Evolutionary conservation across 257 asterid genomes (phyloP).

Genomic region (Marsdenia floribunda): DNA sequence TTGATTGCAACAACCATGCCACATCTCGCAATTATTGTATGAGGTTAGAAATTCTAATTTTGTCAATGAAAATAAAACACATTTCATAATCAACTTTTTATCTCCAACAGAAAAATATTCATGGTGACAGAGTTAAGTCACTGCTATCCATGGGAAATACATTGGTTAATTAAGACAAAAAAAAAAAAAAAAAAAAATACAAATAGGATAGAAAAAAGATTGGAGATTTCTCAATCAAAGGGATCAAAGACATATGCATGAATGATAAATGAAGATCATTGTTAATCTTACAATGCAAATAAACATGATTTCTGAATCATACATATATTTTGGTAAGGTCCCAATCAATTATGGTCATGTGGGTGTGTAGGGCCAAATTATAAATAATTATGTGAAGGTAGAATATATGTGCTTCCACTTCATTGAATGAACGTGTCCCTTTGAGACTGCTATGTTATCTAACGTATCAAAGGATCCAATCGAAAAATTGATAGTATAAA

Average conservation of each 20-base stretch:
- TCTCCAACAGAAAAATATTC: no score
- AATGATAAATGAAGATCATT: not conserved
- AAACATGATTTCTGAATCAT: slow-evolving; percentile 21
- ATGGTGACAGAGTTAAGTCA: no score
- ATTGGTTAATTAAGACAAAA: no score
- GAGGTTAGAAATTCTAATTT: no score
- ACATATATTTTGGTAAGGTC: slow-evolving; percentile 1
- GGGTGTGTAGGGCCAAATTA: not conserved
- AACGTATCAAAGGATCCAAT: not conserved
- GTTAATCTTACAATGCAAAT: not conserved
- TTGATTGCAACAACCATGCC: slow-evolving; percentile 22
- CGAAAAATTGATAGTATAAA: not conserved
- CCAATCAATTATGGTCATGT: slow-evolving; percentile 4
- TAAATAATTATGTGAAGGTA: not conserved
- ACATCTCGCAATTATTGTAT: no score
- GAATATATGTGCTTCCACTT: not conserved
- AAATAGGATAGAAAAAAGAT: no score
- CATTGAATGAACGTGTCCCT: not conserved
- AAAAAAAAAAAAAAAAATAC: no score
- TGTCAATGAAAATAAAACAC: no score
- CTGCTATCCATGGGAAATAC: no score
- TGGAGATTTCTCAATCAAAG: not conserved
- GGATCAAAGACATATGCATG: not conserved
- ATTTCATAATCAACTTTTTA: no score
- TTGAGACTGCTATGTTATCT: no score